These are phyloP conservation scores for Leishmania martiniquensis DNA, from an alignment of 208 protist genomes.

Conservation along the genomic window DNA sequence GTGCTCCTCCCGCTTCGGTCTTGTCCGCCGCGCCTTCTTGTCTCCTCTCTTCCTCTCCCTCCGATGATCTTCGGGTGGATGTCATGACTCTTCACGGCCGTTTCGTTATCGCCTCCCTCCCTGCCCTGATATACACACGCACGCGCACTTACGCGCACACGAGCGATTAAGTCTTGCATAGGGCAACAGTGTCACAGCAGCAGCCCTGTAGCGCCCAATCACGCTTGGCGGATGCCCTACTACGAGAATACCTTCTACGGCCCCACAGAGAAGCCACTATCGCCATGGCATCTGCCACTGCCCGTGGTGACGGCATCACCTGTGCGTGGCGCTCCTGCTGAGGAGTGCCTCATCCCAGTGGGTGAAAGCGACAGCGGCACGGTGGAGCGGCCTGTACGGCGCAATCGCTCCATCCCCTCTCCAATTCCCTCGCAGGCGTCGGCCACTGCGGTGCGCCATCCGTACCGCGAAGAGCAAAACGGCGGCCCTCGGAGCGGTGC, in stretches of 20 bases:
- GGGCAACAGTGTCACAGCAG: neutral
- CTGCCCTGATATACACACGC: neutral
- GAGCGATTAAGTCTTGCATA: too few relatives aligned
- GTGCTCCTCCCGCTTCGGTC: too few relatives aligned
- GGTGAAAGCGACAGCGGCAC: conserved; percentile 2
- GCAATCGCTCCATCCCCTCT: conserved; percentile 14
- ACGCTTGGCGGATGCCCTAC: conserved; percentile 7
- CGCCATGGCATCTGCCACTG: neutral
- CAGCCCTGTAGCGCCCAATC: neutral
- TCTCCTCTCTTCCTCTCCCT: conserved; percentile 1
- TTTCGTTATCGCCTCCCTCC: neutral
- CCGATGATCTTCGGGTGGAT: too few relatives aligned
- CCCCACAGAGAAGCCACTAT: neutral
- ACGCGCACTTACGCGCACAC: neutral
- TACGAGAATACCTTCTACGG: conserved; percentile 10
- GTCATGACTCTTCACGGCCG: too few relatives aligned
- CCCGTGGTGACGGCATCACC: neutral
- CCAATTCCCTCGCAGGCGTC: conserved; percentile 26
- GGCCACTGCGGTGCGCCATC: conserved; percentile 11
- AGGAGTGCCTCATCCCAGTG: neutral
- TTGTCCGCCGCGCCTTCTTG: too few relatives aligned
- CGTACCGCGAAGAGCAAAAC: conserved; percentile 14
- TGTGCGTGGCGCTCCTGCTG: neutral
- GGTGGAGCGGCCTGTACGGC: conserved; percentile 10
- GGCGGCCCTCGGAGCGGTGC: neutral